phyloP scores from a whole-genome alignment of 805 yeast genomes.

The Kluyveromyces starmeri region DNA sequence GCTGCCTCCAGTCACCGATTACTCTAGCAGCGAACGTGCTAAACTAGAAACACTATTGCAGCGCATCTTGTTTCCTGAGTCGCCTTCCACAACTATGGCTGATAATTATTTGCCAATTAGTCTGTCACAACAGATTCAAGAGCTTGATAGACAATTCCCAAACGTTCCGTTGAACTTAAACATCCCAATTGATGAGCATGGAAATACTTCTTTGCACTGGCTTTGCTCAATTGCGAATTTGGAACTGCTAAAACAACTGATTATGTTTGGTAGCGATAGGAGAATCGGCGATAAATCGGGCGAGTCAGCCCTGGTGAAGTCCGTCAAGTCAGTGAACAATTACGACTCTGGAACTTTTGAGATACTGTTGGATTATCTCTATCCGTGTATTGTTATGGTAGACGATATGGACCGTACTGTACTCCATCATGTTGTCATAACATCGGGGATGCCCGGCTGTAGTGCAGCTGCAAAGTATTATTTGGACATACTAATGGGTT shows the following conservation, averaged over 20 bases:
- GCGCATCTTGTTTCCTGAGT: conserved; percentile 22
- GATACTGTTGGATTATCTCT: conserved; percentile 58
- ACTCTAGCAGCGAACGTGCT: conserved; percentile 13
- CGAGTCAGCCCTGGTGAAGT: conserved; percentile 78
- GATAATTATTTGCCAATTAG: conserved; percentile 7
- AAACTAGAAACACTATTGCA: conserved; percentile 27
- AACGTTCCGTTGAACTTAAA: conserved; percentile 44
- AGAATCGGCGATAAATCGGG: conserved; percentile 67
- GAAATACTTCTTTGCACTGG: conserved; percentile 93
- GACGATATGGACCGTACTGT: conserved; percentile 73
- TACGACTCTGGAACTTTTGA: conserved; percentile 72
- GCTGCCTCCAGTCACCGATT: conserved; percentile 6
- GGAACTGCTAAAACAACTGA: conserved; percentile 57
- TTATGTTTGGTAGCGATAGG: conserved; percentile 58
- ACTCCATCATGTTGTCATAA: conserved; percentile 76
- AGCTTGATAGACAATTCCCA: conserved; percentile 20
- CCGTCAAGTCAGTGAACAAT: conserved; percentile 65
- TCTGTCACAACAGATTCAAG: conserved; percentile 17
- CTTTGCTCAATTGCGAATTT: conserved; percentile 84
- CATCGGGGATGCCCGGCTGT: conserved; percentile 70
- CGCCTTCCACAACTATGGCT: background rate
- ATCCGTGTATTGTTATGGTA: conserved; percentile 58
- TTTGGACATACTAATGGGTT: conserved; percentile 60
- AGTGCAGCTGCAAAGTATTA: conserved; percentile 67
- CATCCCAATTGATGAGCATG: conserved; percentile 85